These are phyloP conservation scores for Dryas drummondii DNA, from an alignment of 306 rosid species.

Conservation along the genomic window DNA sequence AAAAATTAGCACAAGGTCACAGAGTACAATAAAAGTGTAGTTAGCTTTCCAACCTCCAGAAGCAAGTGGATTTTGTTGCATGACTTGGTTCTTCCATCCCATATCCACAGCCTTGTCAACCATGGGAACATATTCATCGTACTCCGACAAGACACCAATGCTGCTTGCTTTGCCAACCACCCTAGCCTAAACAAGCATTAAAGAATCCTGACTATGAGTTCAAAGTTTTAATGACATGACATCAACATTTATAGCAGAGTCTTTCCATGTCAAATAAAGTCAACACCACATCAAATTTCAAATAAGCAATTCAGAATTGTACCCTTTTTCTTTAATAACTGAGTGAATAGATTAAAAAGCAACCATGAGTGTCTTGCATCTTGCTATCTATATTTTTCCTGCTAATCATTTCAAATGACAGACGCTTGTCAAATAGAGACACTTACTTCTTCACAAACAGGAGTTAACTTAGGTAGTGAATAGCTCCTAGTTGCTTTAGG, in stretches of 20 bases:
- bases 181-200: slow-evolving; percentile 63
- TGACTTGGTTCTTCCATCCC: slow-evolving; percentile 45
- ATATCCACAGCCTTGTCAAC: slow-evolving; percentile 83
- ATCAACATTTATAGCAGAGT: not conserved
- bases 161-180: slow-evolving; percentile 37
- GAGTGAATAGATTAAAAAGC: too few species aligned
- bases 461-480: slow-evolving; percentile 64
- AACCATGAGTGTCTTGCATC: not conserved
- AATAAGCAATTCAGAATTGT: too few species aligned
- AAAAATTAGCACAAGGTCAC: not conserved
- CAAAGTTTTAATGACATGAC: not conserved
- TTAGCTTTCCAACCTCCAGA: slow-evolving; percentile 48
- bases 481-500: slow-evolving; percentile 64
- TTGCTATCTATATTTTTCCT: not conserved
- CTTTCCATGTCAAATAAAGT: not conserved
- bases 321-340: too few species aligned
- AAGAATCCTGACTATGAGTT: slow-evolving; percentile 17
- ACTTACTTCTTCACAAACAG: slow-evolving; percentile 87
- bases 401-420: slow-evolving; percentile 4
- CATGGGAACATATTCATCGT: slow-evolving; percentile 76
- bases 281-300: not conserved
- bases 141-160: slow-evolving; percentile 43
- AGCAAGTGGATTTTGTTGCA: slow-evolving; percentile 34
- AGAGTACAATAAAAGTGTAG: slow-evolving; percentile 17
- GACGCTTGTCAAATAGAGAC: slow-evolving; percentile 6